Evolutionary conservation across 2,329 filamentous ascomycete genomes (phyloP).

Genomic region (Metarhizium guizhouense): DNA sequence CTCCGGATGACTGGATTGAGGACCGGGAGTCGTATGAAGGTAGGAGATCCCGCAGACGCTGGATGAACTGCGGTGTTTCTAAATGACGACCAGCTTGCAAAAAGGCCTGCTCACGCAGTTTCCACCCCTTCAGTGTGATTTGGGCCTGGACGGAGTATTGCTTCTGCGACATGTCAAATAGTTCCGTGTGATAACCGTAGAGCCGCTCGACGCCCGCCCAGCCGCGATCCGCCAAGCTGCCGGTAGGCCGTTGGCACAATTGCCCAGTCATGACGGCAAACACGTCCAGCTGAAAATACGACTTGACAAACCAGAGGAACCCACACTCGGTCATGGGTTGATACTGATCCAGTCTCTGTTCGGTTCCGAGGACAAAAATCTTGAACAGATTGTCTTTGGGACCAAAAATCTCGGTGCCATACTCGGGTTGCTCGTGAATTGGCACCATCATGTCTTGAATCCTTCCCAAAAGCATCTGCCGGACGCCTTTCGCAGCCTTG

Average conservation of each 20-base stretch:
- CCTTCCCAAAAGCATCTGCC: conserved; percentile 39
- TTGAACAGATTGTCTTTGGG: conserved; percentile 47
- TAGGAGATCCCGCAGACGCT: conserved; percentile 32
- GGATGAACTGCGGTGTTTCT: conserved; percentile 36
- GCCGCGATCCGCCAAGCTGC: conserved; percentile 42
- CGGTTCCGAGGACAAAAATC: conserved; percentile 38
- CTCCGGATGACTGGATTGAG: conserved; percentile 16
- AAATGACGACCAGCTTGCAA: conserved; percentile 26
- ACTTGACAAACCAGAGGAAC: conserved; percentile 47
- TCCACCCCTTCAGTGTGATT: conserved; percentile 44
- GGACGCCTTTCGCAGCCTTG: conserved; percentile 37
- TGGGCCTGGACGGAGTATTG: conserved; percentile 34
- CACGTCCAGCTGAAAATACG: conserved; percentile 47
- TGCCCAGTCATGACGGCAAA: conserved; percentile 47
- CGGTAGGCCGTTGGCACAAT: conserved; percentile 38
- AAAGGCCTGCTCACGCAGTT: conserved; percentile 35
- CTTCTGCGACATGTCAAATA: conserved; percentile 39
- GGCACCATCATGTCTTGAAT: conserved; percentile 38
- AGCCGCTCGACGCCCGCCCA: conserved; percentile 39
- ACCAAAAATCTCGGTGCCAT: conserved; percentile 38
- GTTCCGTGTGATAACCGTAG: conserved; percentile 40
- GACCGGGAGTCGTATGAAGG: conserved; percentile 28
- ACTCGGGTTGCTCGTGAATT: conserved; percentile 37
- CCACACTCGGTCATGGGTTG: conserved; percentile 31
- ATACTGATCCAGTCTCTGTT: conserved; percentile 38